phyloP scores from a whole-genome alignment of 2,329 filamentous ascomycete species.

The Colletotrichum eremochloae region DNA sequence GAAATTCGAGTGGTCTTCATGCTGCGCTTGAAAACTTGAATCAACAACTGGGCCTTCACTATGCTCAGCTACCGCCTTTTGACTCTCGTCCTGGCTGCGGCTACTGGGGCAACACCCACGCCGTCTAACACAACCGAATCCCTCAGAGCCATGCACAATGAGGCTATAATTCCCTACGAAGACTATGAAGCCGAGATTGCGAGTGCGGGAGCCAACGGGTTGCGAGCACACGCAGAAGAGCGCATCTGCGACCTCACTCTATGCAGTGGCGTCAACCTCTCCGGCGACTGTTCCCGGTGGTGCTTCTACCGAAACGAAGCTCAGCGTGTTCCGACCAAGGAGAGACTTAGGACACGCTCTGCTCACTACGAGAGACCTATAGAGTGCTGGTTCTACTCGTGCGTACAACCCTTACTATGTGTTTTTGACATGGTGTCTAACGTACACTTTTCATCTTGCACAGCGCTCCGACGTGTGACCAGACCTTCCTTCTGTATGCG shows the following conservation, averaged over 20 bases:
- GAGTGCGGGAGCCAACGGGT: background rate
- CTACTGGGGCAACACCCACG: background rate
- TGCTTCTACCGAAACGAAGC: background rate
- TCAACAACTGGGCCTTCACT: background rate
- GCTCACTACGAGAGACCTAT: background rate
- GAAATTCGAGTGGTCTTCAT: background rate
- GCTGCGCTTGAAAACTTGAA: background rate
- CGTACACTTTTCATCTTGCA: background rate
- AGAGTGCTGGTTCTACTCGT: slow-evolving; percentile 3
- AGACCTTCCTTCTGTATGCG: background rate
- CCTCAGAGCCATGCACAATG: no score
- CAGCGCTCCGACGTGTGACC: background rate
- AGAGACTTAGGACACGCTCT: background rate
- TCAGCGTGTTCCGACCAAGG: background rate
- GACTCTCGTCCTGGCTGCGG: background rate
- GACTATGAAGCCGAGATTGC: background rate
- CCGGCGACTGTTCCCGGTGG: background rate
- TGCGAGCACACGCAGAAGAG: background rate
- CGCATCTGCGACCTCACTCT: slow-evolving; percentile 3
- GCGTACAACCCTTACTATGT: background rate
- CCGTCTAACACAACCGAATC: background rate
- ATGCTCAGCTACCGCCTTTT: background rate
- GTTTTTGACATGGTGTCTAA: background rate
- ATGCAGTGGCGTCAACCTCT: background rate
- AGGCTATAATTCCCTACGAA: background rate